Conservation (phyloP, 208 protist genomes). For the Acanthamoeba triangularis region DNA sequence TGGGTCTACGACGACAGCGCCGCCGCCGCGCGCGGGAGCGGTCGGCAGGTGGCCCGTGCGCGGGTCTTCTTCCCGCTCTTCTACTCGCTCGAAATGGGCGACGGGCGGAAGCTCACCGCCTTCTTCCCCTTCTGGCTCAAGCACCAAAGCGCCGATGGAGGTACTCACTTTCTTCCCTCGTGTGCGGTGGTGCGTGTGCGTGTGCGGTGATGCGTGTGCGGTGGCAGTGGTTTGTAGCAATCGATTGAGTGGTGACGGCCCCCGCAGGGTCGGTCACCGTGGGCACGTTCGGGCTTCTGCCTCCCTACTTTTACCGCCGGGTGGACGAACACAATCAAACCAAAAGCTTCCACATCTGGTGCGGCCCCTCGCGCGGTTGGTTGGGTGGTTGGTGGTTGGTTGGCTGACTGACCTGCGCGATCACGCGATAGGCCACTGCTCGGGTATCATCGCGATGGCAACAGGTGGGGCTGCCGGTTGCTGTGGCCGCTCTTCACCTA, state of each 20-base stretch:
- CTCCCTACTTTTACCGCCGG: constrained; percentile 11
- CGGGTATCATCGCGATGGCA: constrained; percentile 1
- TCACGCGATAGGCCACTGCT: constrained; percentile 1
- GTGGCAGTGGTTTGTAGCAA: background rate
- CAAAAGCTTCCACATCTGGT: constrained; percentile 4
- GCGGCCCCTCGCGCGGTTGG: background rate
- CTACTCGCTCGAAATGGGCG: constrained; percentile 28
- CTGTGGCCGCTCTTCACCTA: constrained; percentile 18
- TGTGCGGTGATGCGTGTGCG: too few relatives aligned
- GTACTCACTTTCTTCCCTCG: too few relatives aligned
- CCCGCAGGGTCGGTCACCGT: background rate
- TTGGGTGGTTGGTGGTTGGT: too few relatives aligned
- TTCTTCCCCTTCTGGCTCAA: constrained; percentile 55
- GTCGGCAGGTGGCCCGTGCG: background rate
- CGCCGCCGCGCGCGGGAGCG: background rate
- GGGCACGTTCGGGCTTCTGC: constrained; percentile 5
- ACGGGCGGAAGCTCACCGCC: background rate
- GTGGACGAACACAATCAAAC: constrained; percentile 5
- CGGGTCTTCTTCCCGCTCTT: constrained; percentile 25
- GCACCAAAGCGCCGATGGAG: background rate
- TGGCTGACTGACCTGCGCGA: background rate
- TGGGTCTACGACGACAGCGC: background rate
- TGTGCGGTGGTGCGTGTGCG: background rate
- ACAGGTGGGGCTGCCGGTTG: background rate
- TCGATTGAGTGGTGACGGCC: background rate